These are phyloP conservation scores for Coccomyxa sp. DNA, from an alignment of 139 green algal genomes.

Conservation along the genomic window DNA sequence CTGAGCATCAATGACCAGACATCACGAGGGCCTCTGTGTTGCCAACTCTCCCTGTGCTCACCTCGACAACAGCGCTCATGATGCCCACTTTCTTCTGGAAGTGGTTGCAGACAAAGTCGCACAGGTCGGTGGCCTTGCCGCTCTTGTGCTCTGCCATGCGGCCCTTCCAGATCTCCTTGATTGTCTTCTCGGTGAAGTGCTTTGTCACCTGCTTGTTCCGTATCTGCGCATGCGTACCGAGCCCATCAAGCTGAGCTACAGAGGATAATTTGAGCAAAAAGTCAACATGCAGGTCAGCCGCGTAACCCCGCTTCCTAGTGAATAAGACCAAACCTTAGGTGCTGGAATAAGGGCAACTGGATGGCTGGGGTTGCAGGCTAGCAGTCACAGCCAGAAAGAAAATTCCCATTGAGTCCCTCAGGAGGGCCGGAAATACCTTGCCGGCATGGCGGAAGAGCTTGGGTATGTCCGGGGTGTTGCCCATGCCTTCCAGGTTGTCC, in stretches of 20 bases:
- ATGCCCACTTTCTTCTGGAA: constrained; percentile 53
- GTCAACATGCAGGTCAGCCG: too few species aligned
- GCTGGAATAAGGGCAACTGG: too few species aligned
- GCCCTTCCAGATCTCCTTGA: constrained; percentile 61
- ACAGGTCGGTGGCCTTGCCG: constrained; percentile 23
- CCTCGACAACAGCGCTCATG: constrained; percentile 41
- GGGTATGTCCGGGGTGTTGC: constrained; percentile 28
- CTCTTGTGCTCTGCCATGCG: constrained; percentile 15
- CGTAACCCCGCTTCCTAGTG: too few species aligned
- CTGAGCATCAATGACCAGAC: too few species aligned
- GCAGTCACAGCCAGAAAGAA: too few species aligned
- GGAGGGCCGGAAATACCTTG: too few species aligned
- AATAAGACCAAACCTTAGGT: too few species aligned
- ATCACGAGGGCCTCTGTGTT: too few species aligned
- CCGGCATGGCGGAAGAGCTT: constrained; percentile 32
- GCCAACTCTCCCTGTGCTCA: too few species aligned
- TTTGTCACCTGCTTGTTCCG: constrained; percentile 54
- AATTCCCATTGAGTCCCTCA: too few species aligned
- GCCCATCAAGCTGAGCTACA: neutral
- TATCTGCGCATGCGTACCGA: constrained; percentile 9
- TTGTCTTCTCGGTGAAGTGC: constrained; percentile 48
- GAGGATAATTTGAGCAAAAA: too few species aligned
- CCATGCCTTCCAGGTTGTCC: constrained; percentile 41
- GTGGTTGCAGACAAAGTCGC: constrained; percentile 43
- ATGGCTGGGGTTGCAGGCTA: too few species aligned